Conservation (phyloP, 163 green algal genomes). For the Chlorella variabilis region DNA sequence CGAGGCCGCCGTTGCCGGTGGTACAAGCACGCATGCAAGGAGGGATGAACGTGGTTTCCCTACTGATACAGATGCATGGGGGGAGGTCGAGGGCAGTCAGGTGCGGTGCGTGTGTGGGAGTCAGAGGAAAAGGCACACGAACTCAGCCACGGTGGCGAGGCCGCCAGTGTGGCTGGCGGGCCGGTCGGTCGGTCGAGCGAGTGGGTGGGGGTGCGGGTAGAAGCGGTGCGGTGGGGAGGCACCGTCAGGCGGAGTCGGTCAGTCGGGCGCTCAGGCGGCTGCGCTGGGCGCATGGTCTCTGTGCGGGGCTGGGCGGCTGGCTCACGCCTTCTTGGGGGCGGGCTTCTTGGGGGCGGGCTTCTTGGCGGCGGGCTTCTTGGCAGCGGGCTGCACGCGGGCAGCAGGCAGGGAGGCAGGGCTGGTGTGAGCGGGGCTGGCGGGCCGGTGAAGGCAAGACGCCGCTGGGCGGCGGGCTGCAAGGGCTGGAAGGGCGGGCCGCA, state of each 20-base stretch:
- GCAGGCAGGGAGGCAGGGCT: too few relatives aligned
- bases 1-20: slow-evolving; percentile 3
- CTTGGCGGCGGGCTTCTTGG: too few relatives aligned
- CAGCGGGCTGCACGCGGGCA: neutral
- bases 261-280: neutral
- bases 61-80: neutral
- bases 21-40: neutral
- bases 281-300: neutral
- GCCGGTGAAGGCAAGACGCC: neutral
- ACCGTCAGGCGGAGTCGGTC: neutral
- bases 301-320: neutral
- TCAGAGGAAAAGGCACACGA: neutral
- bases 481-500: too few relatives aligned
- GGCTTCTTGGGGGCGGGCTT: slow-evolving; percentile 37
- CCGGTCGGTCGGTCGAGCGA: too few relatives aligned
- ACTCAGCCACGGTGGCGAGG: neutral
- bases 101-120: neutral
- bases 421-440: neutral
- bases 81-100: neutral
- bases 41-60: neutral
- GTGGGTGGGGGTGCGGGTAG: too few relatives aligned
- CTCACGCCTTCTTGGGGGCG: slow-evolving; percentile 18
- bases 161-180: too few relatives aligned
- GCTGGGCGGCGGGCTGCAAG: neutral
- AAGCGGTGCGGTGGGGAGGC: too few relatives aligned